Evolutionary conservation across 169 alveolate genomes (phyloP), one percentile per base, ranked within the genome.

Genomic region (Plasmodium cynomolgi): DNA sequence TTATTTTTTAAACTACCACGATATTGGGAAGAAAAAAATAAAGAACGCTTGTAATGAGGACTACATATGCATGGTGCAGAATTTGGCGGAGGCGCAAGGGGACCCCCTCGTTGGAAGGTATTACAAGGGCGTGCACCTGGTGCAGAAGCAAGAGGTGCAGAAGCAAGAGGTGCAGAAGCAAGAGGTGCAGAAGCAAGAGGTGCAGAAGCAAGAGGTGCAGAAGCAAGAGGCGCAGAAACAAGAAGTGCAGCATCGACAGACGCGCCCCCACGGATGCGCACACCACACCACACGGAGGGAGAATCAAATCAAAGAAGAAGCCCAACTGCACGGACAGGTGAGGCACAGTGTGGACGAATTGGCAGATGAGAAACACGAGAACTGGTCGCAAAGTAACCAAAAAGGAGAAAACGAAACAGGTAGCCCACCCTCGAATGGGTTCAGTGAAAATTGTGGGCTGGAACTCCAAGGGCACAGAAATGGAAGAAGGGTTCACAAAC

Each of bases 91-190:
- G 23, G 77, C 77, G 1, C 81, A 85, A 34, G 80, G 44, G 9
- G 93, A 85, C 13, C 93, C 84, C 23, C 26, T 15, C 58, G 81
- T 85, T 31, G 93, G 80, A 34, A 75, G 29, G 79, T 85, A 85
- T 77, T 74, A 85, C 23, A 85, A 77, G 41, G 34, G 68, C 44
- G 20, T 75, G 3, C 47, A 72, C 39, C 23, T 44, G 13, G 17
- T 83, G 9, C 34, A 54, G 58, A 26, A 34, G 33, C 11, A 39
- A 44, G 6, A 56, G 26, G 20, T 13, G n/a, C 54, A 39, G n/a
- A n/a, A n/a, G n/a, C n/a, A n/a, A n/a, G n/a, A n/a, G 13, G 17
- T 83, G 9, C 34, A 54, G 58, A 26, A 34, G 33, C 11, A 39
- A 44, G 6, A 56, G 26, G 20, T 13, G n/a, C n/a, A n/a, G n/a